Conservation (phyloP, 768 basidiomycete species). For the Agrocybe praecox region DNA sequence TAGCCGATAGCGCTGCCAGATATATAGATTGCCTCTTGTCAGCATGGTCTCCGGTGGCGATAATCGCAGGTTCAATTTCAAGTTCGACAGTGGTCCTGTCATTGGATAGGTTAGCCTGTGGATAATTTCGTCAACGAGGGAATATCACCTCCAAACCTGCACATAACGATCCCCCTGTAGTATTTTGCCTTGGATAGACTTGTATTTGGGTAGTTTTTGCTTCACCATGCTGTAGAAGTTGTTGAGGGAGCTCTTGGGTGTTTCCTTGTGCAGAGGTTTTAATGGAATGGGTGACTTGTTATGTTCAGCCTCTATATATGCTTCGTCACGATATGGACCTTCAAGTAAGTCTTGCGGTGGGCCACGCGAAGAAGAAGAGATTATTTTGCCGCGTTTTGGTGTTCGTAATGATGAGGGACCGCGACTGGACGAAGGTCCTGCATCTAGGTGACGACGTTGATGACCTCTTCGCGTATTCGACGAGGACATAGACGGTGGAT, state of each 20-base stretch:
- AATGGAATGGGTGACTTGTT: slow-evolving; percentile 31
- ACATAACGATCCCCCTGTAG: slow-evolving; percentile 20
- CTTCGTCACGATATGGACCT: slow-evolving; percentile 35
- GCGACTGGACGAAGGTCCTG: slow-evolving; percentile 14
- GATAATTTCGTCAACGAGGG: neutral
- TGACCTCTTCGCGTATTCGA: slow-evolving; percentile 18
- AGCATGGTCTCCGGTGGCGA: slow-evolving; percentile 63
- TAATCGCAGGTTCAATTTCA: slow-evolving; percentile 40
- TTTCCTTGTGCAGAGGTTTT: slow-evolving; percentile 30
- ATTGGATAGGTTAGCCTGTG: neutral
- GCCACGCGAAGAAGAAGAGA: neutral
- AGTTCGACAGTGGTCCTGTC: slow-evolving; percentile 43
- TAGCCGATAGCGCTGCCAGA: slow-evolving; percentile 74
- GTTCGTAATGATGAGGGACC: slow-evolving; percentile 5
- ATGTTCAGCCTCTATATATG: slow-evolving; percentile 33
- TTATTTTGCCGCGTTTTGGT: slow-evolving; percentile 8
- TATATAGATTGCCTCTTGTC: slow-evolving; percentile 68
- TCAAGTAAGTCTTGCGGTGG: slow-evolving; percentile 23
- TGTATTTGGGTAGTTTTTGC: slow-evolving; percentile 33
- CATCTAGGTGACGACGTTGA: slow-evolving; percentile 11
- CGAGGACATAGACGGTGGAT: slow-evolving; percentile 8
- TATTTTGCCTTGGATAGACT: slow-evolving; percentile 29
- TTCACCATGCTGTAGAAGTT: slow-evolving; percentile 35
- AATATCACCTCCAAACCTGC: slow-evolving; percentile 45
- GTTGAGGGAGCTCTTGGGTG: slow-evolving; percentile 42